These are phyloP conservation scores for Fusarium odoratissimum DNA, from an alignment of 2,329 filamentous ascomycete genomes.

Conservation along the genomic window DNA sequence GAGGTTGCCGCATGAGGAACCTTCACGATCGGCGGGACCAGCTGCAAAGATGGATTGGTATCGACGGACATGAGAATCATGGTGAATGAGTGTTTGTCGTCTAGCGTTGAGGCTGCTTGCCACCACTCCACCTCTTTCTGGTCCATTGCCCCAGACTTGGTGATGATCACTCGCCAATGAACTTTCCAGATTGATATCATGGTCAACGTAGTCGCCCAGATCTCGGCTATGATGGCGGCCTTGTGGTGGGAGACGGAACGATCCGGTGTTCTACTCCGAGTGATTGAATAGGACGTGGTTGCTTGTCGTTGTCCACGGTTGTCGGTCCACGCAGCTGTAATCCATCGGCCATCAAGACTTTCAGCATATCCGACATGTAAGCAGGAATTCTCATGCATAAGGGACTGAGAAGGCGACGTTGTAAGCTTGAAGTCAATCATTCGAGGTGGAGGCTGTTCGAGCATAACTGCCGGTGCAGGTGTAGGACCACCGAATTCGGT, in stretches of 20 bases:
- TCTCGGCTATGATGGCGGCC: conserved; percentile 74
- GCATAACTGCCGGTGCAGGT: conserved; percentile 76
- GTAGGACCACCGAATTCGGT: conserved; percentile 60
- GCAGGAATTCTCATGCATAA: conserved; percentile 82
- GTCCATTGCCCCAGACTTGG: conserved; percentile 77
- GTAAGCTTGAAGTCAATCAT: conserved; percentile 80
- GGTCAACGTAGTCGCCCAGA: conserved; percentile 82
- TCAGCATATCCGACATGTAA: conserved; percentile 84
- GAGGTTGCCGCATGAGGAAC: conserved; percentile 58
- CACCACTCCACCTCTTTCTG: conserved; percentile 72
- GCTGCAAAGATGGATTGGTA: conserved; percentile 71
- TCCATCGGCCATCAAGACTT: conserved; percentile 81
- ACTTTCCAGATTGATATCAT: conserved; percentile 77
- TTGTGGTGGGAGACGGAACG: conserved; percentile 60
- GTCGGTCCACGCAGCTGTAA: conserved; percentile 85
- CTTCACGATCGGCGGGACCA: conserved; percentile 67
- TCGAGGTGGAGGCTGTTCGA: conserved; percentile 77
- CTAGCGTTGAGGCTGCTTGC: conserved; percentile 63
- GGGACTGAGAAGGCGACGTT: conserved; percentile 74
- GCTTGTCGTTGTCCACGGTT: conserved; percentile 79
- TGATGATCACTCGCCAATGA: conserved; percentile 81
- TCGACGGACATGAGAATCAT: conserved; percentile 74
- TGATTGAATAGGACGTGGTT: conserved; percentile 78
- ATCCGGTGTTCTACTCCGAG: conserved; percentile 64
- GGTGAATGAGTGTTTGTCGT: conserved; percentile 62